Evolutionary conservation across 169 alveolate species (phyloP), one percentile per base, ranked within the genome.

Genomic region (Plasmodium sp.): DNA sequence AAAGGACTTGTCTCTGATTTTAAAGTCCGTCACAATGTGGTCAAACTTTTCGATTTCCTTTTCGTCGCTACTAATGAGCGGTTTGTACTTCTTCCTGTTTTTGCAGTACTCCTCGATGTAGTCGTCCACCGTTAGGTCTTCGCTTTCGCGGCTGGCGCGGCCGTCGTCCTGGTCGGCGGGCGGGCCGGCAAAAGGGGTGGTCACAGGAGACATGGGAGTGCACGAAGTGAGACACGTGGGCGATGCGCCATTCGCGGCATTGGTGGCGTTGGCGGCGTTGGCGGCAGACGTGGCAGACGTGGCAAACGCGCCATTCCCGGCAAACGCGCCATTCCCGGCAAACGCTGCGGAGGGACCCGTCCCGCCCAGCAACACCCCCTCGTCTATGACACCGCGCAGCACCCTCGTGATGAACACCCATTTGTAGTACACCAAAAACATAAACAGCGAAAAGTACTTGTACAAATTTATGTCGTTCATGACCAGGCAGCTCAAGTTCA

Each of bases 381-480:
- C 82, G 41, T 7, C 31, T 75, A 86, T 86, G 31, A 74, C 45
- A 6, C 67, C 67, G 31, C 81, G 81, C 58, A 86, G 67, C n/a
- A 22, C 71, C 51, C 7, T 79, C 72, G 18, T 71, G 12, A 86
- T 58, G 77, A 77, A 86, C 81, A 16, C 18, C 79, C 81, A 86
- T 86, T 86, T 86, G 71, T 86, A 86, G 67, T 86, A 86, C 12
- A 45, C 81, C 58, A 86, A 86, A 86, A 86, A 86, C 93, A 86
- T 86, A 86, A 75, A 86, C 2, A 86, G 71, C 67, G 93, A 86
- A 75, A 86, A 54, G 56, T 75, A 86, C 33, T 86, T 86, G 81
- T 86, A 86, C 71, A 86, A 86, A 86, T 56, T 86, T 86, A 86
- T 41, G 67, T 86, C 93, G 81, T 86, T 86, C 85, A 86, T 75